Conservation (phyloP, 352 stramenopile species). For the Globisporangium mamillatum region DNA sequence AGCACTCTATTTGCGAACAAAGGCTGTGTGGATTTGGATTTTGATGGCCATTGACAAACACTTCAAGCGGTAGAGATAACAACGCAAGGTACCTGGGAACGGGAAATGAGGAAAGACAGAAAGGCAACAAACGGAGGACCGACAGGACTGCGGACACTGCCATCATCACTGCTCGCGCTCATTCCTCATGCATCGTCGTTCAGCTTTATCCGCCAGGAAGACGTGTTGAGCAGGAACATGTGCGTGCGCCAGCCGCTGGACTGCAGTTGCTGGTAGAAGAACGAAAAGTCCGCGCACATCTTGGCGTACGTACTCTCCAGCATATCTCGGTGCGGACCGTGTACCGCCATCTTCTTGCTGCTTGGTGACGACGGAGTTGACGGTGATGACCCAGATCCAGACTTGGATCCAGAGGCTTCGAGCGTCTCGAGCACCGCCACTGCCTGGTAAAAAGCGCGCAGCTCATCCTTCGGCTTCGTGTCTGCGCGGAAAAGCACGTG, state of each 20-base stretch:
- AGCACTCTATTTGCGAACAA: background rate
- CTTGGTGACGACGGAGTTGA: slow-evolving; percentile 18
- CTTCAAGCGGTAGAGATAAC: background rate
- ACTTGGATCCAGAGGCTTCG: slow-evolving; percentile 1
- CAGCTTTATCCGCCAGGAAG: slow-evolving; percentile 66
- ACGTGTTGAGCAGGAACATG: slow-evolving; percentile 70
- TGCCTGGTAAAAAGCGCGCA: slow-evolving; percentile 74
- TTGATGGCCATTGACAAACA: background rate
- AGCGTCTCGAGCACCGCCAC: slow-evolving; percentile 52
- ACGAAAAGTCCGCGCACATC: slow-evolving; percentile 56
- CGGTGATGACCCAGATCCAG: slow-evolving; percentile 2
- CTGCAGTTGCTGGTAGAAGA: slow-evolving; percentile 62
- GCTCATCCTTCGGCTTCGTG: slow-evolving; percentile 51
- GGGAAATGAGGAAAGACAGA: background rate
- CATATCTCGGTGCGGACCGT: slow-evolving; percentile 15
- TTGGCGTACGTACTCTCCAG: slow-evolving; percentile 46
- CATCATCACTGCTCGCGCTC: background rate
- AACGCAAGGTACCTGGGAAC: background rate
- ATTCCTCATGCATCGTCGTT: slow-evolving; percentile 29
- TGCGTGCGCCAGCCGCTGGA: slow-evolving; percentile 65
- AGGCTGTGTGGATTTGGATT: background rate
- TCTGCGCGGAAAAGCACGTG: slow-evolving; percentile 57
- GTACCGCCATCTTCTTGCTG: slow-evolving; percentile 6
- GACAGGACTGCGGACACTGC: background rate
- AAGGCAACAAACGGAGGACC: background rate